Evolutionary conservation across 306 rosid genomes (phyloP).

Genomic region (Dryas octopetala): DNA sequence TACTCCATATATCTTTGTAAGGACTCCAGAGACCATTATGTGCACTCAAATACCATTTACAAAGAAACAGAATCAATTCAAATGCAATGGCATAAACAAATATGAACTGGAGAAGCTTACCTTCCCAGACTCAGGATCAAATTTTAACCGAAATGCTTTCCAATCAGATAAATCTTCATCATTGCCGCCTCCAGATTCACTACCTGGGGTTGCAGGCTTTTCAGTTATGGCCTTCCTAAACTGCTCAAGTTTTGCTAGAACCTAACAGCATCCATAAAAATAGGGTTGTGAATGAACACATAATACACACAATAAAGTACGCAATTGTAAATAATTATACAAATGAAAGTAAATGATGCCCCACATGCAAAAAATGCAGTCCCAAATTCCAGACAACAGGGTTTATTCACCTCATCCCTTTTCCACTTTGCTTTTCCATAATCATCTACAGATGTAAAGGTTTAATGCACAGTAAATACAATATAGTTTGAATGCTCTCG

Average conservation of each 20-base stretch:
- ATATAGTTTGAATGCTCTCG: background rate
- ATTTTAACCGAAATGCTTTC: conserved; percentile 55
- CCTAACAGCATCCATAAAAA: conserved; percentile 38
- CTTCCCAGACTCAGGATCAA: conserved; percentile 61
- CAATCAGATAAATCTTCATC: conserved; percentile 68
- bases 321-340: background rate
- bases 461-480: background rate
- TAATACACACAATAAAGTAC: background rate
- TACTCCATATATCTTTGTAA: background rate
- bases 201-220: conserved; percentile 32
- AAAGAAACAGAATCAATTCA: conserved; percentile 12
- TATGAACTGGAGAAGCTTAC: conserved; percentile 37
- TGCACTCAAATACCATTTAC: conserved; percentile 2
- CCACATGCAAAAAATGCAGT: conserved; percentile 4
- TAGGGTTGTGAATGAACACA: background rate
- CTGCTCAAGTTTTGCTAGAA: conserved; percentile 75
- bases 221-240: conserved; percentile 49
- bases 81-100: background rate
- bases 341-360: background rate
- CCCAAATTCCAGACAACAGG: background rate
- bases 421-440: background rate
- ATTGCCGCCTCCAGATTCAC: conserved; percentile 47
- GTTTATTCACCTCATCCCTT: background rate
- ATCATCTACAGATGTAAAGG: background rate
- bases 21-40: background rate